Conservation (phyloP, 345 rosid species). For the Eucalyptus regnans region DNA sequence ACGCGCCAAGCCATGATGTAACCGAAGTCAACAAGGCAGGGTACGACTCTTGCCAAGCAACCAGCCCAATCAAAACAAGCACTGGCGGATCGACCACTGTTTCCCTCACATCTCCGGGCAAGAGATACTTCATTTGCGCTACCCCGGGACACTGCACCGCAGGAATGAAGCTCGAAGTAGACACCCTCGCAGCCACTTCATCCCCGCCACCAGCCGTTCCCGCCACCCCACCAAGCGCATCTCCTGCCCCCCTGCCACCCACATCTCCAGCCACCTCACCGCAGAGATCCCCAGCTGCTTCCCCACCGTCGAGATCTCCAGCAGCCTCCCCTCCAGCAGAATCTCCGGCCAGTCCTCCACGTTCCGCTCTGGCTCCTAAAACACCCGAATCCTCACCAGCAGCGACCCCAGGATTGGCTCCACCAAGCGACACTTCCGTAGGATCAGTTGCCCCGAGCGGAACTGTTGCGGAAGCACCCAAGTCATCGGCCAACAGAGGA, state of each 20-base stretch:
- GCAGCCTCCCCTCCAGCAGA: neutral
- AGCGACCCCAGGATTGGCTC: neutral
- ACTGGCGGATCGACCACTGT: constrained; percentile 42
- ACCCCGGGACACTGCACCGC: constrained; percentile 46
- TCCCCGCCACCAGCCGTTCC: constrained; percentile 3
- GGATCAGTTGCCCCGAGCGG: neutral
- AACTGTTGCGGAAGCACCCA: neutral
- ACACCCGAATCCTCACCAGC: neutral
- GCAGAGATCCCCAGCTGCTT: neutral
- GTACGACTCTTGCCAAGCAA: constrained; percentile 39
- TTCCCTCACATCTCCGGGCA: constrained; percentile 48
- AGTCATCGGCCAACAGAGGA: neutral
- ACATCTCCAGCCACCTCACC: neutral
- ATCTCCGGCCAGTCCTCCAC: neutral
- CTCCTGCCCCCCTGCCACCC: neutral
- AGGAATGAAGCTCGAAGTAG: constrained; percentile 70
- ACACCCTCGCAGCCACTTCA: constrained; percentile 24
- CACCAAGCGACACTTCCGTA: neutral
- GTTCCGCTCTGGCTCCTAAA: neutral
- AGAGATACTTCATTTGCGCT: constrained; percentile 77
- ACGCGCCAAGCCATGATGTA: constrained; percentile 37
- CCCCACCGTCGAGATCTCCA: neutral
- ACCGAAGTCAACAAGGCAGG: constrained; percentile 47
- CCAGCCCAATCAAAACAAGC: constrained; percentile 24
- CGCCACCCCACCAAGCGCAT: constrained; percentile 1